Conservation (phyloP, 164 flowering plant genomes). For the Magnolia officinalis region DNA sequence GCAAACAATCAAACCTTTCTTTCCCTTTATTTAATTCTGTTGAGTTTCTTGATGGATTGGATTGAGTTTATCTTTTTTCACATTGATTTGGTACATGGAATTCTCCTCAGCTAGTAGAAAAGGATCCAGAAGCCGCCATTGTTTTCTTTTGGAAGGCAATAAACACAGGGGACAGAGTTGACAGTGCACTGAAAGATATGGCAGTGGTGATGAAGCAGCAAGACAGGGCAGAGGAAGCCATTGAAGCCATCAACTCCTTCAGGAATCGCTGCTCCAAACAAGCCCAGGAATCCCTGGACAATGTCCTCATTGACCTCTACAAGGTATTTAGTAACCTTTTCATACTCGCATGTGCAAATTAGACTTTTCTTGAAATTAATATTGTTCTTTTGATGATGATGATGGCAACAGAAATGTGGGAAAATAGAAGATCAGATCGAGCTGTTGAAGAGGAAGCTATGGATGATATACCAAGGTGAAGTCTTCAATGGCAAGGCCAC, state of each 20-base stretch:
- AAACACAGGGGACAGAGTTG: constrained; percentile 86
- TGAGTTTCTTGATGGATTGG: background rate
- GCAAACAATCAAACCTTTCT: background rate
- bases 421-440: constrained; percentile 75
- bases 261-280: constrained; percentile 78
- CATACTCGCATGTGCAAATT: background rate
- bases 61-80: background rate
- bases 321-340: constrained; percentile 41
- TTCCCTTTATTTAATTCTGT: background rate
- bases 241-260: constrained; percentile 81
- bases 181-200: constrained; percentile 96
- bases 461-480: constrained; percentile 73
- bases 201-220: constrained; percentile 93
- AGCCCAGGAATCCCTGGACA: constrained; percentile 84
- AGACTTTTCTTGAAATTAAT: background rate
- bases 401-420: constrained; percentile 69
- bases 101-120: constrained; percentile 57
- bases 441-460: constrained; percentile 67
- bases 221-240: constrained; percentile 85
- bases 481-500: constrained; percentile 84
- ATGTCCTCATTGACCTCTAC: constrained; percentile 82
- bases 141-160: constrained; percentile 86
- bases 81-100: background rate
- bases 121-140: constrained; percentile 80
- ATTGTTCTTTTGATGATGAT: background rate